Evolutionary conservation across 2,329 filamentous ascomycete genomes (phyloP).

Genomic region (Penicillium concentricum): DNA sequence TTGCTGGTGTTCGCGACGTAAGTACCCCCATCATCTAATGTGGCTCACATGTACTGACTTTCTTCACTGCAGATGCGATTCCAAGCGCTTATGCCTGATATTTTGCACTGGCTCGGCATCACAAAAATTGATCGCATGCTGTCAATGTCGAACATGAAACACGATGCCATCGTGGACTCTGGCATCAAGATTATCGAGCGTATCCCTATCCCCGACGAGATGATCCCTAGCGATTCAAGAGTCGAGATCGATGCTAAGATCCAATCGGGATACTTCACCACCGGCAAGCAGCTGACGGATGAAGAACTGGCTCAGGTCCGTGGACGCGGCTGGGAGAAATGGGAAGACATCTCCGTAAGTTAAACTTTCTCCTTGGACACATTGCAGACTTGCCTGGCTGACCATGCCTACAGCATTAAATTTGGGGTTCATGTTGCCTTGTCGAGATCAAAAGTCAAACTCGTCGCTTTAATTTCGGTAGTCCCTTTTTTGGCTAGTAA

Average conservation of each 20-base stretch:
- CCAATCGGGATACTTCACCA: slow-evolving; percentile 84
- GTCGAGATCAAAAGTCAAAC: background rate
- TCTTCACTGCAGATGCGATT: slow-evolving; percentile 74
- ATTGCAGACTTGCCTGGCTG: background rate
- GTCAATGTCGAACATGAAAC: slow-evolving; percentile 84
- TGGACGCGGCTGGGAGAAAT: slow-evolving; percentile 85
- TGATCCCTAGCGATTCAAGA: slow-evolving; percentile 90
- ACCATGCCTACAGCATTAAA: slow-evolving; percentile 18
- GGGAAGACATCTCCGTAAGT: slow-evolving; percentile 47
- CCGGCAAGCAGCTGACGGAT: slow-evolving; percentile 82
- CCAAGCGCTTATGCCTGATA: slow-evolving; percentile 96
- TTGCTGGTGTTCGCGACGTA: slow-evolving; percentile 82
- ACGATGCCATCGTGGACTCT: slow-evolving; percentile 52
- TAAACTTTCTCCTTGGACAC: background rate
- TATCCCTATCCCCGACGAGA: slow-evolving; percentile 85
- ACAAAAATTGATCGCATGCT: slow-evolving; percentile 98
- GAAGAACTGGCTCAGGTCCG: slow-evolving; percentile 83
- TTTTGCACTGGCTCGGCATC: slow-evolving; percentile 96
- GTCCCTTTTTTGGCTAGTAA: background rate
- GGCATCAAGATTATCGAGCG: slow-evolving; percentile 77
- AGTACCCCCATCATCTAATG: background rate
- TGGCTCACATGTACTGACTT: slow-evolving; percentile 12
- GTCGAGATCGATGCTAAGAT: slow-evolving; percentile 99
- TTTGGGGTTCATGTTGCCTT: too few relatives aligned
- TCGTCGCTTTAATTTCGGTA: background rate